Base-by-base conservation (phyloP, 371 early-diverging fungal genomes). In the Mortierella sp. region DNA sequence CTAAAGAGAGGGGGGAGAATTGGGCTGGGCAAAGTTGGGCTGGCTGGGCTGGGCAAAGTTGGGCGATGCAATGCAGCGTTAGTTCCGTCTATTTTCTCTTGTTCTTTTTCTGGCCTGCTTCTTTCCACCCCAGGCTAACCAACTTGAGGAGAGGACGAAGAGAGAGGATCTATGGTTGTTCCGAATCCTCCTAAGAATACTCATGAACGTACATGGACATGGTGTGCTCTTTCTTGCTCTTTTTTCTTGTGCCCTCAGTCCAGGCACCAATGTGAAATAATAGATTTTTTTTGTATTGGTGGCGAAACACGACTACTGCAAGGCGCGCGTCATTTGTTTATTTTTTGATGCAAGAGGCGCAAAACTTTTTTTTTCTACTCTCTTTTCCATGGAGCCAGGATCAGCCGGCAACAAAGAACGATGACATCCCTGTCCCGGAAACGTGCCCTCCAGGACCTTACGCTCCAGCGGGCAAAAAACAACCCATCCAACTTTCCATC, bases 391-490 rank as follows among this genome's bases (percentile, higher is more conserved):
- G 65, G 58, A 70, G 8, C 5, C 29, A 58, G 19, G 26, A 19
- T 26, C 22, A 0, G 13, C 47, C n/a, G 45, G n/a, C 50, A 7
- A 8, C 34, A 50, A 22, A n/a, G 2, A 45, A 55, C 34, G 45
- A 73, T 73, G 68, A 47, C 75, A 19, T 50, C 71, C 48, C 52
- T 71, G 31, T 70, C 77, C 40, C 67, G 71, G 45, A 79, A 67
- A 53, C 71, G 63, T 9, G 45, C 41, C 37, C 74, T 73, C 13
- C 67, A 79, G 44, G 74, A 79, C 13, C 74, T 79, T 19, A 37
- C 61, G 0, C 26, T 41, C 45, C 73, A 45, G 40, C 45, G 48
- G 31, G n/a, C 16, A 7, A 64, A 50, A 24, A 50, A 74, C 63
- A 66, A 26, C 22, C 39, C 48, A 6, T 10, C 31, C 19, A 52